These are phyloP conservation scores for Conticribra guillardii DNA, from an alignment of 108 stramenopile genomes.

Conservation along the genomic window DNA sequence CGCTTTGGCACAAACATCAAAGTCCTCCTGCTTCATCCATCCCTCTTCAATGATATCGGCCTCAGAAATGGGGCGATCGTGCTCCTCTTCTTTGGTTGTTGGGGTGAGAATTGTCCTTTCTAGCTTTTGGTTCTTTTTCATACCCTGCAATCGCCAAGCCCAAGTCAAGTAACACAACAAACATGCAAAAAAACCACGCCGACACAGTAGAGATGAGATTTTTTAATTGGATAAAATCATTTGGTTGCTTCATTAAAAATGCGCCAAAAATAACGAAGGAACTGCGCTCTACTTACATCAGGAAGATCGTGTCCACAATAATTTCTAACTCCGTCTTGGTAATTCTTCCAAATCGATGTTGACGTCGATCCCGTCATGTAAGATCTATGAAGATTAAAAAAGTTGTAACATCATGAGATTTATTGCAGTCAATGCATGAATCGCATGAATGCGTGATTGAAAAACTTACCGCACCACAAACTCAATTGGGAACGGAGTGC, in stretches of 20 bases:
- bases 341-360: constrained; percentile 99
- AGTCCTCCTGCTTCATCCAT: constrained; percentile 88
- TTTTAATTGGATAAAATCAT: no score
- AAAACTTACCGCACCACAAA: constrained; percentile 90
- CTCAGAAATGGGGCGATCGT: constrained; percentile 96
- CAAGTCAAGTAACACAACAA: no score
- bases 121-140: constrained; percentile 94
- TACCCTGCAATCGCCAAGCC: constrained; percentile 72
- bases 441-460: constrained; percentile 22
- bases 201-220: no score
- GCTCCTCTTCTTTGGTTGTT: constrained; percentile 96
- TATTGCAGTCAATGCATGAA: no score
- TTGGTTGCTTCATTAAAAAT: no score
- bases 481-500: constrained; percentile 97
- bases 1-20: constrained; percentile 76
- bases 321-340: constrained; percentile 88
- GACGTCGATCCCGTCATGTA: constrained; percentile 96
- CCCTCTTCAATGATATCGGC: constrained; percentile 88
- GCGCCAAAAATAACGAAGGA: no score
- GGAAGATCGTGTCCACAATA: constrained; percentile 97
- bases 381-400: constrained; percentile 37
- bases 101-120: constrained; percentile 88
- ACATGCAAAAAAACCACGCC: no score
- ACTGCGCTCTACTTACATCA: constrained; percentile 70
- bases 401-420: not conserved